Conservation (phyloP, 164 flowering plant genomes). For the Sedum album region DNA sequence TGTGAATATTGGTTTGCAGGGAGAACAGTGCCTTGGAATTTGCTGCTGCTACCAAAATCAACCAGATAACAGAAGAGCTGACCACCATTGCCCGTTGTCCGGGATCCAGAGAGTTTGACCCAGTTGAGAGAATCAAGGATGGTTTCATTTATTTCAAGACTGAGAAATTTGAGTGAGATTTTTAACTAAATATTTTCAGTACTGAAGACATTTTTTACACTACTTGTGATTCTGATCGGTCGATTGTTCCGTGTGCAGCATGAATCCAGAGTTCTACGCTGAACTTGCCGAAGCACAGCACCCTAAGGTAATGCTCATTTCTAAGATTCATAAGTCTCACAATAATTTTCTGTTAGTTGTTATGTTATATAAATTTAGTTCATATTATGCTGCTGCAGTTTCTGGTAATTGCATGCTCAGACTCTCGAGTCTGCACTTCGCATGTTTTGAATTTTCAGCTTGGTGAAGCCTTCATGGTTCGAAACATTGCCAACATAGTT, state of each 20-base stretch:
- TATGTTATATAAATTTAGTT: not conserved
- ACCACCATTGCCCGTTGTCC: slow-evolving; percentile 13
- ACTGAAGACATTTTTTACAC: too few species aligned
- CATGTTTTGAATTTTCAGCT: slow-evolving; percentile 71
- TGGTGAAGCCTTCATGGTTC: slow-evolving; percentile 82
- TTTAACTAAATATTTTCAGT: not conserved
- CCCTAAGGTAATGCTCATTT: slow-evolving; percentile 38
- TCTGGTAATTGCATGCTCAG: slow-evolving; percentile 89
- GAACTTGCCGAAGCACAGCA: slow-evolving; percentile 53
- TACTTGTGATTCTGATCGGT: not conserved
- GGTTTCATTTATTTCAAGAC: slow-evolving; percentile 50
- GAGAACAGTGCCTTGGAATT: slow-evolving; percentile 30
- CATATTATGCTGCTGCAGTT: slow-evolving; percentile 34
- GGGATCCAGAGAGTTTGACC: slow-evolving; percentile 18
- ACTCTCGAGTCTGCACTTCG: slow-evolving; percentile 89
- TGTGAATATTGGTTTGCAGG: slow-evolving; percentile 20
- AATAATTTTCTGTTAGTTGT: too few species aligned
- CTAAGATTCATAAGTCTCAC: not conserved
- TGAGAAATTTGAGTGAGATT: slow-evolving; percentile 52
- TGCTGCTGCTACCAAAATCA: slow-evolving; percentile 48
- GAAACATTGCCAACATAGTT: slow-evolving; percentile 91
- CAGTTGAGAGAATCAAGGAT: slow-evolving; percentile 36
- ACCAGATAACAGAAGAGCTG: slow-evolving; percentile 45
- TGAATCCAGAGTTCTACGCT: slow-evolving; percentile 38
- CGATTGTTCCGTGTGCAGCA: slow-evolving; percentile 23